phyloP scores from a whole-genome alignment of 495 filamentous ascomycete species.

The Aspergillus funiculosus region DNA sequence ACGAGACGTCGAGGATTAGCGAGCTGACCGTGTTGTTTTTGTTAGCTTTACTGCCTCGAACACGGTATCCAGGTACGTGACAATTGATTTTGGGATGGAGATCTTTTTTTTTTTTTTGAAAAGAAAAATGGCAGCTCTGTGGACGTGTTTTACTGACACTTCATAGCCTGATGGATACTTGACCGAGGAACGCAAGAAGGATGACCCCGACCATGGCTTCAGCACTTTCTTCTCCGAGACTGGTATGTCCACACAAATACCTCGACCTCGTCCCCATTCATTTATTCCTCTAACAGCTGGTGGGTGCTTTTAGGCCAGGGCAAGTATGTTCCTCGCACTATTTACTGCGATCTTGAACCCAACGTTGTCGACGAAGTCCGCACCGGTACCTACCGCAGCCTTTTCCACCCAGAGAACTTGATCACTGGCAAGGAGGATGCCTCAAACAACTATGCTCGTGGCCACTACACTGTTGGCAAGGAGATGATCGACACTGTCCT shows the following conservation, averaged over 20 bases:
- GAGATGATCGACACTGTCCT: constrained; percentile 96
- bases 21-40: constrained; percentile 25
- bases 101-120: too few species aligned
- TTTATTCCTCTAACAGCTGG: constrained; percentile 17
- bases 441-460: constrained; percentile 98
- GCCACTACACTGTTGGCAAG: constrained; percentile 98
- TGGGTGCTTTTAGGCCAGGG: constrained; percentile 64
- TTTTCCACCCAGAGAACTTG: constrained; percentile 99
- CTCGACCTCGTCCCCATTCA: constrained; percentile 6
- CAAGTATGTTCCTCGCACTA: constrained; percentile 97
- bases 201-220: constrained; percentile 93
- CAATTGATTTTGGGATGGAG: not conserved
- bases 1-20: constrained; percentile 2
- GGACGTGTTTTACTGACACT: constrained; percentile 20
- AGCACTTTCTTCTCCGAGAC: constrained; percentile 99
- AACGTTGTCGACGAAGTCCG: constrained; percentile 99
- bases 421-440: constrained; percentile 99
- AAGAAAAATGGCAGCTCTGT: too few species aligned
- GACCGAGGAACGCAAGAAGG: constrained; percentile 97
- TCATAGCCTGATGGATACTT: constrained; percentile 93
- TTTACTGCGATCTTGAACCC: constrained; percentile 99
- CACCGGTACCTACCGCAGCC: constrained; percentile 88
- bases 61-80: constrained; percentile 93
- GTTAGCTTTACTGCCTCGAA: constrained; percentile 97
- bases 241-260: constrained; percentile 52